A percentile compares a stretch with the other conserved stretches of the same genome.
Evolutionary conservation across 805 yeast genomes (phyloP).

Genomic region (Candida parachauliodes): DNA sequence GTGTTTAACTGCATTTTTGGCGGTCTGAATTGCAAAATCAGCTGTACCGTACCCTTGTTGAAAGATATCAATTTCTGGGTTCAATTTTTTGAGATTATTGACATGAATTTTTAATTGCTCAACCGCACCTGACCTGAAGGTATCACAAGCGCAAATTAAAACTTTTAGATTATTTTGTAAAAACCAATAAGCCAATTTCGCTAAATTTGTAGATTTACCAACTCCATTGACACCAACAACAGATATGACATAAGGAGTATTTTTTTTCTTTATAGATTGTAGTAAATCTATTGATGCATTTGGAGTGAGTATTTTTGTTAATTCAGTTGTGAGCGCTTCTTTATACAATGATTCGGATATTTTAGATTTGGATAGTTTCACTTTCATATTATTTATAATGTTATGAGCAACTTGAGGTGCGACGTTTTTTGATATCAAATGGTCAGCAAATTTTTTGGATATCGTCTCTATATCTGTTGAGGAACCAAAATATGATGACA

Average conservation of each 20-base stretch:
- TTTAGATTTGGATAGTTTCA: slow-evolving; percentile 68
- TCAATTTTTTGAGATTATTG: slow-evolving; percentile 68
- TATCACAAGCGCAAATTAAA: slow-evolving; percentile 93
- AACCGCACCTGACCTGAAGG: slow-evolving; percentile 98
- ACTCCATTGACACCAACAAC: slow-evolving; percentile 98
- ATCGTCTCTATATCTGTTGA: slow-evolving; percentile 55
- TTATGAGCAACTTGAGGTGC: slow-evolving; percentile 84
- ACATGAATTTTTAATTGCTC: slow-evolving; percentile 95
- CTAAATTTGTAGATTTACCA: slow-evolving; percentile 92
- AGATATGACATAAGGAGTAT: slow-evolving; percentile 82
- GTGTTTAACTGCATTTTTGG: slow-evolving; percentile 81
- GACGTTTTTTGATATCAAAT: slow-evolving; percentile 79
- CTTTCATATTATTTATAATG: slow-evolving; percentile 66
- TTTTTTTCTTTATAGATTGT: slow-evolving; percentile 56
- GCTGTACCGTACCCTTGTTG: slow-evolving; percentile 97
- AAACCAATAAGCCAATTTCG: slow-evolving; percentile 93
- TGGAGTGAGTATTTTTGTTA: slow-evolving; percentile 81
- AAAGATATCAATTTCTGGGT: slow-evolving; percentile 70
- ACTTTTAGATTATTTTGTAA: slow-evolving; percentile 84
- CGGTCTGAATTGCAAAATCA: slow-evolving; percentile 88
- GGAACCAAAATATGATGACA: slow-evolving; percentile 36
- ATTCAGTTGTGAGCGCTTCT: slow-evolving; percentile 57
- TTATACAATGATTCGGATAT: slow-evolving; percentile 71
- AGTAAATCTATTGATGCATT: slow-evolving; percentile 84
- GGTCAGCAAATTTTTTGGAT: slow-evolving; percentile 64